Evolutionary conservation across 2,329 filamentous ascomycete species (phyloP), one percentile per base, ranked within the genome.

Genomic region (Juglanconis juglandina): DNA sequence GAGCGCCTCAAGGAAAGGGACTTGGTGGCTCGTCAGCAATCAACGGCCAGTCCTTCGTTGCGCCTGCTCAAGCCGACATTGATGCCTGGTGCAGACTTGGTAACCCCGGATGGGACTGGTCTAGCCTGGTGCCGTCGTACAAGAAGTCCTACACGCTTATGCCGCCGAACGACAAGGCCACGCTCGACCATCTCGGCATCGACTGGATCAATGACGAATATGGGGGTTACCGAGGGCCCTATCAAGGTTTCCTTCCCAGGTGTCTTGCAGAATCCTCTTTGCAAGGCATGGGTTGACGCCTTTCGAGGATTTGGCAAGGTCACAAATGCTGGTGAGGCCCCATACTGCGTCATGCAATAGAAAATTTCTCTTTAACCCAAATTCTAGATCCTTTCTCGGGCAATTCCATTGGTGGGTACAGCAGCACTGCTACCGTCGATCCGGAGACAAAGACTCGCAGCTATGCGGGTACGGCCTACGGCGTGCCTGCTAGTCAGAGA

Each of bases 211-310:
- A 66, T 46, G 61, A 66, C 0, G 61, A 66, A 7, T 63, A 62
- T 34, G 55, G 60, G 32, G 65, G 63, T n/a, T n/a, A 63, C 62
- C 24, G 61, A 58, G 5, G 66, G 67, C 2, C 67, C 64, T 44
- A 46, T 66, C 34, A 62, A 66, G 53, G 64, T 66, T 5, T 64
- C 63, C 7, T 67, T n/a, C n/a, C n/a, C n/a, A n/a, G 66, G 65
- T 0, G 54, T 65, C 13, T 14, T 63, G 57, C 41, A 68, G 34
- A 66, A 68, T 33, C 64, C 62, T 11, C 46, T 68, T 30, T 58
- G 58, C 32, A 68, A 66, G 56, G 66, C 66, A 17, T 69, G 66
- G 66, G 63, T 68, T 33, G 66, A 66, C 41, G 59, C 63, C 14
- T 68, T 68, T 39, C 59, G 62, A 4, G 55, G 56, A 9, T 42